Evolutionary conservation across 2,329 filamentous ascomycete species (phyloP).

Genomic region (Didymella keratinophila): DNA sequence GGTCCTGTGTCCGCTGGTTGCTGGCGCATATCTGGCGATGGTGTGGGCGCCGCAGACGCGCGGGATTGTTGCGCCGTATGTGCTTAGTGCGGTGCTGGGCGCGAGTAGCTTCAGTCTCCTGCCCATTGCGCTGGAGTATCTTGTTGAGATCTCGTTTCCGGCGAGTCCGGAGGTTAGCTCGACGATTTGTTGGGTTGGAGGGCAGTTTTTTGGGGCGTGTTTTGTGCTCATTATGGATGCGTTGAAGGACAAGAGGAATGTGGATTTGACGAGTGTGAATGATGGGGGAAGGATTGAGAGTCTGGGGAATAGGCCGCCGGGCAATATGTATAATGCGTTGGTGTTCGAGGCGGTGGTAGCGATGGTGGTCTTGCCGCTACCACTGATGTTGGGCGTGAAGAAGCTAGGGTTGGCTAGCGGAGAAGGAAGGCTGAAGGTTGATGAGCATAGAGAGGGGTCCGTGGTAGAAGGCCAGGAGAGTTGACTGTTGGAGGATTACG

Average conservation of each 20-base stretch:
- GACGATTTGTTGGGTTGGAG: conserved; percentile 84
- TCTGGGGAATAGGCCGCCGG: conserved; percentile 59
- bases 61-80: conserved; percentile 72
- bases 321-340: conserved; percentile 77
- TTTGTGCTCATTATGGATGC: conserved; percentile 87
- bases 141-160: conserved; percentile 87
- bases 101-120: conserved; percentile 81
- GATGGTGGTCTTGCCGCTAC: conserved; percentile 69
- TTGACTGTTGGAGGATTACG: conserved; percentile 34
- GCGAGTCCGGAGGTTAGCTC: conserved; percentile 85
- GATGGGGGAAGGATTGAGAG: conserved; percentile 33
- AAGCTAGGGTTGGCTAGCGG: conserved; percentile 63
- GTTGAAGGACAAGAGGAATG: conserved; percentile 59
- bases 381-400: conserved; percentile 70
- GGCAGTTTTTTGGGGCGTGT: conserved; percentile 82
- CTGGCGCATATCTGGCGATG: conserved; percentile 75
- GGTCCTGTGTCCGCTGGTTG: conserved; percentile 76
- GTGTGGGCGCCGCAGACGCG: conserved; percentile 78
- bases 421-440: conserved; percentile 44
- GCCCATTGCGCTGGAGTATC: conserved; percentile 84
- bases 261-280: conserved; percentile 41
- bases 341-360: conserved; percentile 81
- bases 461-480: conserved; percentile 25
- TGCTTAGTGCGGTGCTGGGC: conserved; percentile 78
- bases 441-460: conserved; percentile 39